These are phyloP conservation scores for Populus tomentosa DNA, from an alignment of 441 rosid species.

Conservation along the genomic window DNA sequence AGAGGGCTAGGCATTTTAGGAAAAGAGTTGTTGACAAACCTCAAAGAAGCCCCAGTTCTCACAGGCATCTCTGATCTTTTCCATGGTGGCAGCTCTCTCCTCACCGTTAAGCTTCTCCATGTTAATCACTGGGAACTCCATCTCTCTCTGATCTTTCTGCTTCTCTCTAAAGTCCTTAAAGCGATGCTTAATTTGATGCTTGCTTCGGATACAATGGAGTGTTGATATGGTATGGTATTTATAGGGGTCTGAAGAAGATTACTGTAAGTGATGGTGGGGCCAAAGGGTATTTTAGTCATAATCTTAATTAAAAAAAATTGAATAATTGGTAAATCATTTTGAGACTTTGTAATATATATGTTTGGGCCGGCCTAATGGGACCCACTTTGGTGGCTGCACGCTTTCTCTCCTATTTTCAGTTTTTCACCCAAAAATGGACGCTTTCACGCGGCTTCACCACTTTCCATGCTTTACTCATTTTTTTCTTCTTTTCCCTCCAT, in stretches of 20 bases:
- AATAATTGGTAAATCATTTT: no score
- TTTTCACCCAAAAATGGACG: no score
- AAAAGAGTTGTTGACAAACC: constrained; percentile 28
- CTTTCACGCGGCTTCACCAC: not conserved
- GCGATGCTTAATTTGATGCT: not conserved
- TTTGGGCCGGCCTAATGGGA: not conserved
- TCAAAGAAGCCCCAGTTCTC: constrained; percentile 28
- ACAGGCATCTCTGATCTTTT: constrained; percentile 71
- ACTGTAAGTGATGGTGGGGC: not conserved
- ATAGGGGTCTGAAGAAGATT: not conserved
- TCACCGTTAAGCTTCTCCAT: constrained; percentile 62
- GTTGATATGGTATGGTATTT: constrained; percentile 10
- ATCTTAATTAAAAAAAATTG: no score
- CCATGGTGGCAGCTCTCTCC: constrained; percentile 57
- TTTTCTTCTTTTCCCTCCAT: no score
- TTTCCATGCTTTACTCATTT: no score
- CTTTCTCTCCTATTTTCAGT: not conserved
- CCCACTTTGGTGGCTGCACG: constrained; percentile 11
- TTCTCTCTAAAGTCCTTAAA: not conserved
- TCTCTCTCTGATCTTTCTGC: constrained; percentile 16
- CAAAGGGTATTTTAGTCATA: not conserved
- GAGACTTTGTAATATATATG: not conserved
- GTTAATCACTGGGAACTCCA: constrained; percentile 78
- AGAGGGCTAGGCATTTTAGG: not conserved
- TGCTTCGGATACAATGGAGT: not conserved